Evolutionary conservation across 1,284 basidiomycete genomes (phyloP), one percentile per base, ranked within the genome.

Genomic region (Rhodotorula sp.): DNA sequence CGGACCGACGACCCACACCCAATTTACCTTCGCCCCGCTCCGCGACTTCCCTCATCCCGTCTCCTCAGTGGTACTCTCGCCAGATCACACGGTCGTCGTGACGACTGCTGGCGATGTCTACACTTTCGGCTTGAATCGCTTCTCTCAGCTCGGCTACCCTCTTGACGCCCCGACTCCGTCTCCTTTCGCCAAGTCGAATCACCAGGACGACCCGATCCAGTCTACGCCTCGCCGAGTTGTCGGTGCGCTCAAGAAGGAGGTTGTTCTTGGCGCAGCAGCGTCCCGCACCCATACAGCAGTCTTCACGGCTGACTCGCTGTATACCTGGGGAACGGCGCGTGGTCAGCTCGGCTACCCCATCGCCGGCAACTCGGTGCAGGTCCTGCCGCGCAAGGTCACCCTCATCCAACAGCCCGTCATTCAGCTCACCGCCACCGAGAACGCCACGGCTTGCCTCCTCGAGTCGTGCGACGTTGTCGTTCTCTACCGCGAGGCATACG

Each of bases 301-400:
- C 78, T 99, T 92, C 89, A 96, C 94, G 0, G 78, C 79, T 6
- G 85, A 85, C 24, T 86, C 88, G n/a, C 85, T 98, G 0, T 97
- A 87, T 81, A 96, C 94, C 0, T 99, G 94, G 94, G 96, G 95
- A 0, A 93, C 90, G 31, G 97, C 98, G 80, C 86, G 85, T 46
- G 96, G 96, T 0, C 96, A 99, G 79, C 84, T 99, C 6, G 94
- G 94, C 68, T 80, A 81, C 76, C 77, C 78, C n/a, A 62, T 64
- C 6, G 60, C 82, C 8, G 84, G 89, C 0, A 90, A 89, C 55
- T 88, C 91, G 0, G 83, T 91, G 0, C 95, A 98, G 79, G 79
- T 90, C 4, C 78, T 86, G 4, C 95, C 95, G 1, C 85, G 94
- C 51, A 88, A 89, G 70, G 94, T 94, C 9, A 89, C 94, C 0